A percentile compares a stretch with the other conserved stretches of the same genome.
Evolutionary conservation across 352 stramenopile species (phyloP).

Genomic region (Phytophthora parvispora): DNA sequence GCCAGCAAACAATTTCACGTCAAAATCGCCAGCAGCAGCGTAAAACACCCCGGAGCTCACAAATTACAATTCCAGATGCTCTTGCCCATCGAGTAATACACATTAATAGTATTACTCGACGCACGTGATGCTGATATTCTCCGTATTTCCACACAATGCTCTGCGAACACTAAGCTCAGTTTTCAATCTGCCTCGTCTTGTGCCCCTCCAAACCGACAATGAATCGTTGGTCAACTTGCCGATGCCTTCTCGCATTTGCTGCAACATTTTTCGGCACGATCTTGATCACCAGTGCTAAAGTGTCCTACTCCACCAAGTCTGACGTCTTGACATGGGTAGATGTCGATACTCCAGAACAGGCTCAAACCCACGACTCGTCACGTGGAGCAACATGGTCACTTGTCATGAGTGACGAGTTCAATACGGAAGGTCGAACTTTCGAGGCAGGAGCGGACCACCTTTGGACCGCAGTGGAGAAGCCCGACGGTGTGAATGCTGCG

Average conservation of each 20-base stretch:
- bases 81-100: conserved; percentile 1
- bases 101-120: conserved; percentile 2
- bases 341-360: conserved; percentile 45
- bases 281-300: background rate
- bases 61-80: too few relatives aligned
- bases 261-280: background rate
- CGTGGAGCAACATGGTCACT: conserved; percentile 59
- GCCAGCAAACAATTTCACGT: too few relatives aligned
- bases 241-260: background rate
- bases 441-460: conserved; percentile 88
- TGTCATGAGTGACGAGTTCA: conserved; percentile 63
- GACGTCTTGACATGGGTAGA: conserved; percentile 67
- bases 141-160: background rate
- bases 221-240: background rate
- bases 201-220: background rate
- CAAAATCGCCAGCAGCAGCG: too few relatives aligned
- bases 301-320: conserved; percentile 32
- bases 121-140: background rate
- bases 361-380: conserved; percentile 40
- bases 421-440: conserved; percentile 83
- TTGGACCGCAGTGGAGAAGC: conserved; percentile 76
- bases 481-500: conserved; percentile 21
- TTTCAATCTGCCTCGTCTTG: background rate
- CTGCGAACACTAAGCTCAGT: background rate
- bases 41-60: too few relatives aligned